A percentile compares a stretch with the other conserved stretches of the same genome.
phyloP scores from a whole-genome alignment of 345 rosid genomes.

The Eutrema heterophyllum region DNA sequence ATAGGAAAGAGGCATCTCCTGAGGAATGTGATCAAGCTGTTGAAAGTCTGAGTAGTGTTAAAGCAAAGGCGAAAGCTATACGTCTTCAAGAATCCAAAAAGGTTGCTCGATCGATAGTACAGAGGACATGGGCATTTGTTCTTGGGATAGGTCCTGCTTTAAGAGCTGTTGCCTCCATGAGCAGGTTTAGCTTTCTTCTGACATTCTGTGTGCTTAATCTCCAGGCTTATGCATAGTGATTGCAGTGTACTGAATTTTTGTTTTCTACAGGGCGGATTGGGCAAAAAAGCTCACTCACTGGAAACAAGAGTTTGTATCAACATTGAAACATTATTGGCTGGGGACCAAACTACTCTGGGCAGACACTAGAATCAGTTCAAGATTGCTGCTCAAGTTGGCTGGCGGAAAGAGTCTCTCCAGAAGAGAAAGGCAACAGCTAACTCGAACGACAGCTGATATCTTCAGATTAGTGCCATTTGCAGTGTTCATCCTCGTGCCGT shows the following conservation, averaged over 20 bases:
- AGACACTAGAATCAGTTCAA: constrained; percentile 64
- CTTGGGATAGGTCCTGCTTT: constrained; percentile 62
- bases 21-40: constrained; percentile 82
- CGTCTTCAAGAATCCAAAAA: constrained; percentile 47
- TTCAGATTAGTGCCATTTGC: constrained; percentile 84
- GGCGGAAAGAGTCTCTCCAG: constrained; percentile 71
- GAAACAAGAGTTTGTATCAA: constrained; percentile 55
- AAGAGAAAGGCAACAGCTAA: constrained; percentile 91
- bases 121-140: constrained; percentile 41
- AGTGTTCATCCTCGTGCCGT: constrained; percentile 68
- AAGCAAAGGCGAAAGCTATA: constrained; percentile 63
- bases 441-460: constrained; percentile 87
- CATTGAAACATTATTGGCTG: constrained; percentile 70
- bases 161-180: constrained; percentile 72
- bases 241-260: not conserved
- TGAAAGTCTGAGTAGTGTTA: constrained; percentile 57
- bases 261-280: constrained; percentile 65
- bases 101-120: constrained; percentile 41
- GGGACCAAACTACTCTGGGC: constrained; percentile 63
- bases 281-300: constrained; percentile 56
- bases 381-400: constrained; percentile 60
- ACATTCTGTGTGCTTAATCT: not conserved
- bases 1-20: constrained; percentile 64
- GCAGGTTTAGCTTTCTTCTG: constrained; percentile 48
- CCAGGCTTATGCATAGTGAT: not conserved